Conservation (phyloP, 139 green algal genomes). For the Micractinium sp. region DNA sequence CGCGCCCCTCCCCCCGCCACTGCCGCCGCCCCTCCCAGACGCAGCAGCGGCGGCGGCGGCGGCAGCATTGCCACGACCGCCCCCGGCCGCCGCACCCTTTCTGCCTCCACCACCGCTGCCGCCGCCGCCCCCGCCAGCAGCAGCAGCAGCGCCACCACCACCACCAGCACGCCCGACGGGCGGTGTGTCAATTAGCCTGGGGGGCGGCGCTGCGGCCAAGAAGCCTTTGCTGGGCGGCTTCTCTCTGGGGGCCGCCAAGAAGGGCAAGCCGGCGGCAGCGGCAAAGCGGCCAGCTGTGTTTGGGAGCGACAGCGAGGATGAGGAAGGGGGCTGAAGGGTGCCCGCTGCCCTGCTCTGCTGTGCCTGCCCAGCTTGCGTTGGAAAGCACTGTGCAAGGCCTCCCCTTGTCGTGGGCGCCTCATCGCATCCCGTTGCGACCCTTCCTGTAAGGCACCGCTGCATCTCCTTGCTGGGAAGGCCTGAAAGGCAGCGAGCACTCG, state of each 20-base stretch:
- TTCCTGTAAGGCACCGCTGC: too few relatives aligned
- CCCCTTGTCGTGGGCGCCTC: too few relatives aligned
- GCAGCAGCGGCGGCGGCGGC: not conserved
- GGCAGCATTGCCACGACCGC: not conserved
- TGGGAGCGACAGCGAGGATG: conserved; percentile 24
- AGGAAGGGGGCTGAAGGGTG: not conserved
- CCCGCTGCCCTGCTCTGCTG: not conserved
- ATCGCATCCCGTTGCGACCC: too few relatives aligned
- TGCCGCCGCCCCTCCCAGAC: not conserved
- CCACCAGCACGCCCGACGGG: not conserved
- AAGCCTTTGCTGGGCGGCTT: not conserved
- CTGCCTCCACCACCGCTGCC: not conserved
- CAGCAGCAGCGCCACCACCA: not conserved
- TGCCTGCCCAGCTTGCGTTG: too few relatives aligned
- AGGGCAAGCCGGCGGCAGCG: not conserved
- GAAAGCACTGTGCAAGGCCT: too few relatives aligned
- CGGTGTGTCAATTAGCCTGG: not conserved
- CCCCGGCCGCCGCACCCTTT: not conserved
- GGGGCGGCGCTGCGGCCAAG: not conserved
- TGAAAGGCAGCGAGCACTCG: too few relatives aligned
- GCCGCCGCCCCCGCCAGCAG: conserved; percentile 5
- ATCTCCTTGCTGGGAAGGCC: too few relatives aligned
- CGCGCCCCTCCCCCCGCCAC: not conserved
- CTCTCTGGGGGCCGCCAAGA: not conserved
- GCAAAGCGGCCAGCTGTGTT: conserved; percentile 12